Base-by-base conservation (phyloP, 2,329 filamentous ascomycete species). In the Bipolaris victoriae region DNA sequence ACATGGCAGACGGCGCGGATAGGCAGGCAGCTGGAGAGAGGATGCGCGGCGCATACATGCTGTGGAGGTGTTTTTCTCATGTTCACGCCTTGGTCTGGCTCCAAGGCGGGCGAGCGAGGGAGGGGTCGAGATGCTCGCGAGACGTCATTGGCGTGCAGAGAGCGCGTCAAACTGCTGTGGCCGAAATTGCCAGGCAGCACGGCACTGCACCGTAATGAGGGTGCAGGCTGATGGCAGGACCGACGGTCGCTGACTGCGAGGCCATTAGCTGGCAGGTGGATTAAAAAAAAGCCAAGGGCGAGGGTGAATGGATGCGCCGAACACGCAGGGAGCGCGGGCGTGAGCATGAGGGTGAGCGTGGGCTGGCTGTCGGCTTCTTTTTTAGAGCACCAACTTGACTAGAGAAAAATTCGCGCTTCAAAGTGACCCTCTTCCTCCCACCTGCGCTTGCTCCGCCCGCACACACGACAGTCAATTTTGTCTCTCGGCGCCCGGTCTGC, bases 401-500 rank as follows among this genome's bases (percentile, higher is more conserved):
- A 54, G 24, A 53, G 49, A 62, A 66, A 66, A 63, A 60, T 64
- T 63, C 55, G 61, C 59, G 58, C 60, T 62, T 61, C 54, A 62
- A 18, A 63, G 55, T 62, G 57, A 65, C 62, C 52, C 61, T 57
- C 60, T 62, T 62, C 60, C 61, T 63, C 64, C 63, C 61, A 63
- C 63, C 65, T 65, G 58, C 65, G 61, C 69, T 66, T 66, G 61
- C 62, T 57, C 61, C 59, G 47, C 62, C 64, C 67, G 61, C 66
- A 72, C 71, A 73, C 71, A 72, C 69, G 69, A 72, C 65, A 55
- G 58, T 59, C 67, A 73, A 73, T 71, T 66, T 70, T 73, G 63
- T 62, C 67, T 51, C 48, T 57, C 62, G 66, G 66, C 63, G 60
- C 61, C 59, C 60, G 64, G 68, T 68, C 64, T 68, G 58, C 64